Base-by-base conservation (phyloP, 352 stramenopile genomes). In the Pythium phragmiticola region DNA sequence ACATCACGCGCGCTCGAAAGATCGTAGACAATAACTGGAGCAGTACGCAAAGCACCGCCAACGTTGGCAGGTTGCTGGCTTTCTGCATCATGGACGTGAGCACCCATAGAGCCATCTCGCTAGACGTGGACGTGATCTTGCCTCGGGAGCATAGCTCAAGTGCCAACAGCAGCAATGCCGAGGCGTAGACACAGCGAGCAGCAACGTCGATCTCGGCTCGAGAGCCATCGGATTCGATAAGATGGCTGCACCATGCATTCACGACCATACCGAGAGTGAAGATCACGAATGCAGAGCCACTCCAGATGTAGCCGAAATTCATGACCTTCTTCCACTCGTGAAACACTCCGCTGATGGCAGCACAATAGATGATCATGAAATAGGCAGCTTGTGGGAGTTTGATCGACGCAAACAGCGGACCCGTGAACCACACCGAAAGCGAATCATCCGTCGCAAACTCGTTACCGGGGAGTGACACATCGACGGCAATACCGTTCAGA, bases 401-500 rank as follows among this genome's bases (percentile, higher is more conserved):
- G 21, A 55, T 54, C 36, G 43, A 46, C 5, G 66, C 34, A 28
- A 94, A 17, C 16, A 91, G 52, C 9, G 83, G 68, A 14, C 72
- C 77, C 8, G 86, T 96, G 16, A 78, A 93, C 33, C 89, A 75
- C 45, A 94, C 89, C 8, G 87, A 93, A 12, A 92, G 70, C 4
- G 84, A 93, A 50, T 95, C 78, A 33, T 95, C 84, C 9, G 64
- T 67, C 3, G 83, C 87, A 59, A 94, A 93, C 41, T 88, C 83
- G 33, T 88, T 90, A 50, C 87, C 87, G 34, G 66, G 54, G 7
- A 71, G 39, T 14, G 72, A 79, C 0, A 74, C 42, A 26, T 92
- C 73, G 8, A 88, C 68, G 34, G 66, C 4, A 21, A 95, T 52
- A 1, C 58, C 68, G 48, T 95, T 95, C 6, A 96, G 61, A 28